Evolutionary conservation across 345 rosid species (phyloP), one percentile per base, ranked within the genome.

Genomic region (Mercurialis annua): DNA sequence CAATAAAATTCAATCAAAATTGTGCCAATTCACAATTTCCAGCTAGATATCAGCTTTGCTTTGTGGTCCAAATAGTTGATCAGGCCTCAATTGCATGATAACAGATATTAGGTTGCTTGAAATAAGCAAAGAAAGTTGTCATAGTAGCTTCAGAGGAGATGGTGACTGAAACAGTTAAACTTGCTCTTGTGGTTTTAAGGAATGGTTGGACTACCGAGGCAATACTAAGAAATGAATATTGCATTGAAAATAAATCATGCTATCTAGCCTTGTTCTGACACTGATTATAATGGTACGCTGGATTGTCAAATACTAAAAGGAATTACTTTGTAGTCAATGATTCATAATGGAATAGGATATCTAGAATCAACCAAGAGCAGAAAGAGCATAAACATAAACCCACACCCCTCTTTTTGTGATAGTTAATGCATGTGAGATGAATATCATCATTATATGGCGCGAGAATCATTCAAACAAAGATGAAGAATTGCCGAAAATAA

Each of bases 221-320:
- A 47, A 18, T 51, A 6, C 46, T 11, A 2, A 52, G 21, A 52
- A 5, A 21, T 30, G 12, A 29, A 10, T 27, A 24, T 40, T n/a
- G 29, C n/a, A 7, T n/a, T 34, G 27, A 47, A 59, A 47, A 40
- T 20, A 60, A 10, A 69, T 65, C 15, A 26, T 42, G 53, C 15
- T 6, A n/a, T 11, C 5, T 36, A 17, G 66, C 59, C n/a, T 38
- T 40, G n/a, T 60, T 38, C 66, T 60, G 20, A 29, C 27, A 68
- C n/a, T 18, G 27, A 59, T 50, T 18, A 14, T 59, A 31, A 44
- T 31, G 5, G 3, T 21, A 24, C 8, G 30, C 16, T 33, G 21
- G 38, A 29, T 17, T 27, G 26, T 60, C 51, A 49, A 50, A 46
- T 21, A 49, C 14, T 60, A 69, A 40, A 40, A 20, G 17, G 43